Evolutionary conservation across 441 rosid genomes (phyloP), one percentile per base, ranked within the genome.

Genomic region (Pelargonium citronellum): DNA sequence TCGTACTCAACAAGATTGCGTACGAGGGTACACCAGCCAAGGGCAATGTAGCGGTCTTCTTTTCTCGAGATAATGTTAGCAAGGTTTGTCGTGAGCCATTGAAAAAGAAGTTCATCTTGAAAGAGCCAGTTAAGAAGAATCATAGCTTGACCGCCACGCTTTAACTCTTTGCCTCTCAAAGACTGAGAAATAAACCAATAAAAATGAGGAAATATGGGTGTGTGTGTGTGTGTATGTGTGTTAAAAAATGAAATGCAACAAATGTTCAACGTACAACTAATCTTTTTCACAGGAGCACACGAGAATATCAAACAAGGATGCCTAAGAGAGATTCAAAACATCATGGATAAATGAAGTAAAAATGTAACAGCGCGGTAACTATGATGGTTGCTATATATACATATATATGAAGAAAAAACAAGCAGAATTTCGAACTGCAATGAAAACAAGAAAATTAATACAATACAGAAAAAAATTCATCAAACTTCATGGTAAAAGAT

Each of bases 1-100:
- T 87, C 97, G 13, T 73, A 80, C 72, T 88, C 93, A 71, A 86
- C 69, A 68, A 91, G 83, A 46, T 73, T 51, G 0, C 96, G 89
- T n/a, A 89, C 83, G 73, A 93, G 87, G 16, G 78, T 77, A 79
- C 97, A 91, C 98, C 98, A 91, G n/a, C 97, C 98, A 75, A 91
- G 85, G 61, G 84, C 83, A 15, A 91, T 57, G 72, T 81, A 87
- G 17, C 79, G 90, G 49, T 93, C 98, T 71, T 86, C 90, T 68
- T 86, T 89, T 79, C 86, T 83, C 17, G 5, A 51, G 69, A 91
- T 80, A 66, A 89, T 74, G 30, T 68, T 71, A 0, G 80, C 79
- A 16, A 89, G 89, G 72, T 78, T 81, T 34, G 27, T 73, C 2
- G 86, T 76, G 73, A 93, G 71, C 3, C 68, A 82, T 76, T 73